These are phyloP conservation scores for Chlamydomonas sphaeroides DNA, from an alignment of 139 green algal species.

Conservation along the genomic window DNA sequence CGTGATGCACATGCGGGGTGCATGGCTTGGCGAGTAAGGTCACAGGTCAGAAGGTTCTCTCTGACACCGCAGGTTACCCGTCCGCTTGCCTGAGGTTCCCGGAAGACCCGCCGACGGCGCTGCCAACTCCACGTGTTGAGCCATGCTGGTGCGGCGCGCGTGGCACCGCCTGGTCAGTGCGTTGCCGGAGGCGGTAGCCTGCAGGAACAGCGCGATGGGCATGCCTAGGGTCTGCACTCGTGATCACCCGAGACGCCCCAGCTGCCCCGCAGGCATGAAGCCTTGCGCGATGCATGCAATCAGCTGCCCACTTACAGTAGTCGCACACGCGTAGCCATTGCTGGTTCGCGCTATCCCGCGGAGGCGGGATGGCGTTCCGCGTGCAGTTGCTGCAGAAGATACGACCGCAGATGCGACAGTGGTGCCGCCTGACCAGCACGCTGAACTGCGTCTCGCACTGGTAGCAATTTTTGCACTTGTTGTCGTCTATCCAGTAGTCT, in stretches of 20 bases:
- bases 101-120: neutral
- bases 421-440: slow-evolving; percentile 54
- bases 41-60: too few species aligned
- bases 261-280: too few species aligned
- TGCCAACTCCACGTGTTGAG: too few species aligned
- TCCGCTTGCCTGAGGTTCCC: slow-evolving; percentile 27
- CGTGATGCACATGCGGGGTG: too few species aligned
- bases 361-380: slow-evolving; percentile 45
- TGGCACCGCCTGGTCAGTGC: slow-evolving; percentile 25
- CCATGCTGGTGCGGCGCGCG: neutral
- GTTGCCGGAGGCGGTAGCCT: slow-evolving; percentile 47
- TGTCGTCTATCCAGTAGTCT: slow-evolving; percentile 65
- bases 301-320: slow-evolving; percentile 65
- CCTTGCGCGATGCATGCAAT: too few species aligned
- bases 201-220: neutral
- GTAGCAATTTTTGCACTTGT: slow-evolving; percentile 57
- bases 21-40: too few species aligned
- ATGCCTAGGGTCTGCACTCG: too few species aligned
- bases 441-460: slow-evolving; percentile 61
- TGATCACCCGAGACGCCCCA: neutral
- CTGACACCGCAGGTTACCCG: too few species aligned
- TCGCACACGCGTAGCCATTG: slow-evolving; percentile 65
- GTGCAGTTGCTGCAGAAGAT: slow-evolving; percentile 69
- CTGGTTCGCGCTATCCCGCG: slow-evolving; percentile 35
- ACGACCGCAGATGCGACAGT: slow-evolving; percentile 63